Conservation (phyloP, 2,329 filamentous ascomycete genomes). For the Xylaria polymorpha region DNA sequence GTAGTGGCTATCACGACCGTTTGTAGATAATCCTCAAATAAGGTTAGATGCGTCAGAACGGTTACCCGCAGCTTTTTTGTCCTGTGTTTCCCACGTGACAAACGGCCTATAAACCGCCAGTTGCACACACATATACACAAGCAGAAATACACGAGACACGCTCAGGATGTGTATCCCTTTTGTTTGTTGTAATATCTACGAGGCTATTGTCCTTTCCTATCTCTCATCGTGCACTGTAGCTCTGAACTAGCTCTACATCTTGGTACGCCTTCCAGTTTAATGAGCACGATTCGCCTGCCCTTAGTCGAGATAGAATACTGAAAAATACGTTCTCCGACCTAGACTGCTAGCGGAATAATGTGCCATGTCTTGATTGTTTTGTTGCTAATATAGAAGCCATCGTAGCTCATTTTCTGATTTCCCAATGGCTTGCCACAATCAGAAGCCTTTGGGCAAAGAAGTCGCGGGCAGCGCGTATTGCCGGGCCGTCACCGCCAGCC, state of each 20-base stretch:
- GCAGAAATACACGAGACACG: slow-evolving; percentile 38
- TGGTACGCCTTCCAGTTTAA: slow-evolving; percentile 1
- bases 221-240: neutral
- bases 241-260: neutral
- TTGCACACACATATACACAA: slow-evolving; percentile 37
- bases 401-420: slow-evolving; percentile 1
- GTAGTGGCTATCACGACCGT: slow-evolving; percentile 47
- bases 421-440: slow-evolving; percentile 23
- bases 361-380: neutral
- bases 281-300: neutral
- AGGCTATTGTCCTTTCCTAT: slow-evolving; percentile 1
- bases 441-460: slow-evolving; percentile 37
- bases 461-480: slow-evolving; percentile 22
- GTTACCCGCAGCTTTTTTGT: slow-evolving; percentile 53
- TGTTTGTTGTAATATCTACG: slow-evolving; percentile 8
- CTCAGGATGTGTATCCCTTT: neutral
- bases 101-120: slow-evolving; percentile 46
- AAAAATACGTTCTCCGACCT: neutral
- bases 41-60: slow-evolving; percentile 53
- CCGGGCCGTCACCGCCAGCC: slow-evolving; percentile 14
- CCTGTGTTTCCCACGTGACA: slow-evolving; percentile 56
- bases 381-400: slow-evolving; percentile 4
- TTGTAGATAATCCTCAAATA: slow-evolving; percentile 53
- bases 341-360: neutral
- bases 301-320: neutral